Conservation (phyloP, 768 basidiomycete genomes). For the Leccinum truebloodii region DNA sequence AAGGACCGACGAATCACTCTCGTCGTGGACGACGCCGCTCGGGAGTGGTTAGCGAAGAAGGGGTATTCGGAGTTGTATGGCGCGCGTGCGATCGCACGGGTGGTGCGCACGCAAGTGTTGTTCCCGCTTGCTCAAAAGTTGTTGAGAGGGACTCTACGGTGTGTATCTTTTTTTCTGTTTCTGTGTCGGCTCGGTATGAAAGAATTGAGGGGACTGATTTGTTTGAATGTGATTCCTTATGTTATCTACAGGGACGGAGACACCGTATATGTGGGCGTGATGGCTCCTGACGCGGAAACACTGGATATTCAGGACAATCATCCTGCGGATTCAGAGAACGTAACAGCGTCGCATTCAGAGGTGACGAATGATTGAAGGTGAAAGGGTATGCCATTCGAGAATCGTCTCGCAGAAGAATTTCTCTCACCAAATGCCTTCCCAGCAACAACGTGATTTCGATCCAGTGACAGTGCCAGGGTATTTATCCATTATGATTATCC, state of each 20-base stretch:
- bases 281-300: background rate
- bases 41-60: conserved; percentile 66
- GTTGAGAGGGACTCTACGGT: conserved; percentile 78
- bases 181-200: background rate
- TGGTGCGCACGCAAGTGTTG: conserved; percentile 78
- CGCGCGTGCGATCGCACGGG: conserved; percentile 74
- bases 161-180: conserved; percentile 14
- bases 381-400: background rate
- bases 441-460: no score
- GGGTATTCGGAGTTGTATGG: conserved; percentile 89
- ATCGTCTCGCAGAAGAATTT: no score
- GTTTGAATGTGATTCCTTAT: background rate
- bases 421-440: no score
- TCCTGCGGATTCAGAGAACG: background rate
- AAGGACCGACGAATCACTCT: conserved; percentile 65
- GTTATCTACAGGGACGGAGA: background rate
- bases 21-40: conserved; percentile 63
- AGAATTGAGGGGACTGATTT: background rate
- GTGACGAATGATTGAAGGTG: background rate
- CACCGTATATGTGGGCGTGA: background rate
- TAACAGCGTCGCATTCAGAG: background rate
- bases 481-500: no score
- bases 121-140: conserved; percentile 83
- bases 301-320: background rate
- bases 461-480: no score